Evolutionary conservation across 441 rosid genomes (phyloP), one percentile per base, ranked within the genome.

Genomic region (Gossypium schwendimanii): DNA sequence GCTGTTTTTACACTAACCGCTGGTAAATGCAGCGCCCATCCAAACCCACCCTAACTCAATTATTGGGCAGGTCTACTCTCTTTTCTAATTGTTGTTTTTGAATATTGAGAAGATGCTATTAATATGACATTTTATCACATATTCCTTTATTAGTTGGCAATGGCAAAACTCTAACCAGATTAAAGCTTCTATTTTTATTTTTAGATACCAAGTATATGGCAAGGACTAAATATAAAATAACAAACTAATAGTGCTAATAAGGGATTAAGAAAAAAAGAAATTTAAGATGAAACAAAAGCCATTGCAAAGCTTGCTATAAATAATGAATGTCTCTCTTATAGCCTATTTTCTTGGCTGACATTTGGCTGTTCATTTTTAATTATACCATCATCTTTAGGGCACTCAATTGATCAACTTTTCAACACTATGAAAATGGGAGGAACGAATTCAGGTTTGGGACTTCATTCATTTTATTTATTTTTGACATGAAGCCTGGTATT

Each of bases 241-340:
- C 21, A 52, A 52, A 52, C 57, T 52, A 52, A 52, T 52, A 39
- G 44, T 39, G 2, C 44, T 39, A 39, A 39, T 39, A 39, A 8
- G 44, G 44, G 44, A 39, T 39, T 1, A 17, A 52, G 57, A 15
- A 15, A 52, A 50, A 17, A 52, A 52, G 59, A 18, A 6, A 54
- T 54, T 18, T 8, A 20, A 3, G 59, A 18, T 54, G 26, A 54
- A 8, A 20, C 6, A 20, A 54, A 54, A 54, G 55, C 57, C 12
- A 23, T 24, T 47, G 57, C 70, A n/a, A 39, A 31, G 41, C 14
- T 45, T 66, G 57, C 70, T 24, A 66, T 36, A 62, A 62, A 62
- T 47, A 31, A 47, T 24, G 21, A 23, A 52, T 9, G 36, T 47
- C 24, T 44, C 52, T 44, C 3, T 20, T 55, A 24, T 17, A 23